Evolutionary conservation across 345 rosid genomes (phyloP), one percentile per base, ranked within the genome.

Genomic region (Salix caprea): DNA sequence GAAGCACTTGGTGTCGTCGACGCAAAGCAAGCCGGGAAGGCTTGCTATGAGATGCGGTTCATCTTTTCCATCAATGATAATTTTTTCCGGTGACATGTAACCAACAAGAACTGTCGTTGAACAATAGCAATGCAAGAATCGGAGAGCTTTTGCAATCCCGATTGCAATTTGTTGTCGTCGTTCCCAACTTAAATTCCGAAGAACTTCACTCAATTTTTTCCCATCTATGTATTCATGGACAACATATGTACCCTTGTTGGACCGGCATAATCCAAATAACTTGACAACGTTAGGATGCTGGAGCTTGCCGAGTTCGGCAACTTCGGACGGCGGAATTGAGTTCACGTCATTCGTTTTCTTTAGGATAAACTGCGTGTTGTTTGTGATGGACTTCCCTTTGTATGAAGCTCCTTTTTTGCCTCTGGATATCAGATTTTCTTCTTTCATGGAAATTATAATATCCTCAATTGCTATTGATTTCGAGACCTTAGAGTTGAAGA

Each of bases 111-210:
- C 39, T 46, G 56, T 34, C 12, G 83, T 84, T 1, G 90, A 80
- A 67, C 88, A 84, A 70, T 66, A 54, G 24, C 76, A 77, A 74
- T 94, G 98, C 77, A 91, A 77, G 82, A 86, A 92, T 72, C 76
- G 65, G 16, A 92, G 86, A 46, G 97, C 92, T 84, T 88, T 85
- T 0, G 91, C 91, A 0, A 90, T 74, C 54, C 98, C 91, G 2
- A 77, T 68, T 18, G 92, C 91, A 39, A 94, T 82, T 72, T 78
- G 91, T 76, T 74, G 80, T 12, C 97, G 79, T 48, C 84, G 79
- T 44, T 87, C 92, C 97, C 97, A 94, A 70, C 86, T 81, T 66
- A 94, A 80, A 70, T 72, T 82, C 21, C 74, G 65, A 23, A 90
- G 79, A 70, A 84, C 72, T 70, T 89, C 86, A 62, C 84, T 86